Percentiles rank a stretch among this genome's conserved stretches.
Conservation (phyloP, 2,329 filamentous ascomycete species). For the Aspergillus fischeri region DNA sequence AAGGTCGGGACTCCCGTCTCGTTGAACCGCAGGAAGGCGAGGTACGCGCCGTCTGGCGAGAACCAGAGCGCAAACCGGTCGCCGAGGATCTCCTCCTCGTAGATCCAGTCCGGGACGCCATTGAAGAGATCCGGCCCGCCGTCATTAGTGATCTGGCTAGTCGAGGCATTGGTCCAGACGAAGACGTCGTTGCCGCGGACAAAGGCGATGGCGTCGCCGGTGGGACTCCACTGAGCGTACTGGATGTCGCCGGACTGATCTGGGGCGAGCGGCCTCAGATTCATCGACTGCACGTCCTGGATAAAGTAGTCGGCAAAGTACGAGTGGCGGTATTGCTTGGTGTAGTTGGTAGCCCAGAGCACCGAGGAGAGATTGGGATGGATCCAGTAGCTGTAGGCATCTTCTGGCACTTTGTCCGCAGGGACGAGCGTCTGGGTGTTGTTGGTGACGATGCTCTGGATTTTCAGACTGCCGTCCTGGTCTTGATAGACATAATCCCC, state of each 20-base stretch:
- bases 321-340: conserved; percentile 65
- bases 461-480: conserved; percentile 51
- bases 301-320: conserved; percentile 66
- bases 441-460: conserved; percentile 59
- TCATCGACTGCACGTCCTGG: conserved; percentile 54
- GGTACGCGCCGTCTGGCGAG: conserved; percentile 76
- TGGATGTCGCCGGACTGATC: conserved; percentile 63
- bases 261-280: conserved; percentile 49
- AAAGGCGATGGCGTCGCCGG: conserved; percentile 59
- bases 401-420: conserved; percentile 54
- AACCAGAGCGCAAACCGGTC: conserved; percentile 83
- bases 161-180: conserved; percentile 52
- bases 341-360: conserved; percentile 62
- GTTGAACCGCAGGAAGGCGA: conserved; percentile 85
- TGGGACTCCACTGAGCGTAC: conserved; percentile 60
- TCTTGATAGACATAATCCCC: conserved; percentile 57
- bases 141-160: conserved; percentile 69
- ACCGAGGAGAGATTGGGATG: conserved; percentile 57
- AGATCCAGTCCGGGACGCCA: conserved; percentile 93
- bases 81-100: conserved; percentile 74
- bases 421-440: conserved; percentile 55
- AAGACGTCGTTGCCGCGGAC: conserved; percentile 65
- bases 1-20: conserved; percentile 66
- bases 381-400: conserved; percentile 58
- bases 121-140: conserved; percentile 83